Base-by-base conservation (phyloP, 1,284 basidiomycete species). In the Kalmanozyma brasiliensis region DNA sequence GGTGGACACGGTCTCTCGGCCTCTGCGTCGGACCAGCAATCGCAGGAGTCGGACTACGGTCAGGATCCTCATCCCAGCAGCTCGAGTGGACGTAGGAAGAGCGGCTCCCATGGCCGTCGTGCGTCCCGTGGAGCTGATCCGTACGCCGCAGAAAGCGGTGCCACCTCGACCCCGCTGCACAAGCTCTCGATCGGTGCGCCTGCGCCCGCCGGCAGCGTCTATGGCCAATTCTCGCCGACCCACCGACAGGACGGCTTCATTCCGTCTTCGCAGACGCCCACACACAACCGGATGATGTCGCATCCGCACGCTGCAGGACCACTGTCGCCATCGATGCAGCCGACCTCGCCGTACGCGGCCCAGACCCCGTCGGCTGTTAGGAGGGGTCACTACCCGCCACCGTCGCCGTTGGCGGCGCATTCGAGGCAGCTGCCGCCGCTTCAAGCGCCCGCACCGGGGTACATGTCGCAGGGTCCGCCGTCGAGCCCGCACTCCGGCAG, bases 151-250 rank as follows among this genome's bases (percentile, higher is more conserved):
- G 48, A 60, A 13, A 51, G 22, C 8, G 57, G 52, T n/a, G 49
- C 41, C 13, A 70, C 61, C 0, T 57, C 55, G 22, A 71, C 63
- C 4, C 68, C 68, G n/a, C 49, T 71, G 41, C 68, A 71, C 45
- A 66, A 71, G 52, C 55, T 71, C 13, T 71, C 68, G 24, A 71
- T 66, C 38, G 68, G 68, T n/a, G 68, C 68, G 19, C 62, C 68
- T 7, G 67, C 61, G 33, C 67, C 61, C 1, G 20, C 63, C 8
- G 49, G 62, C 10, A 61, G 62, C n/a, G 55, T 58, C 7, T 71
- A 66, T n/a, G 62, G 63, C 13, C 63, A 62, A 9, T 71, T 62
- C 29, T 62, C 62, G 33, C 62, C 63, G 0, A 52, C 51, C 0
- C 33, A 20, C 8, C 47, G 59, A 14, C 55, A 49, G 3, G 55